Conservation (phyloP, 139 green algal genomes). For the Picochlorum sp. region DNA sequence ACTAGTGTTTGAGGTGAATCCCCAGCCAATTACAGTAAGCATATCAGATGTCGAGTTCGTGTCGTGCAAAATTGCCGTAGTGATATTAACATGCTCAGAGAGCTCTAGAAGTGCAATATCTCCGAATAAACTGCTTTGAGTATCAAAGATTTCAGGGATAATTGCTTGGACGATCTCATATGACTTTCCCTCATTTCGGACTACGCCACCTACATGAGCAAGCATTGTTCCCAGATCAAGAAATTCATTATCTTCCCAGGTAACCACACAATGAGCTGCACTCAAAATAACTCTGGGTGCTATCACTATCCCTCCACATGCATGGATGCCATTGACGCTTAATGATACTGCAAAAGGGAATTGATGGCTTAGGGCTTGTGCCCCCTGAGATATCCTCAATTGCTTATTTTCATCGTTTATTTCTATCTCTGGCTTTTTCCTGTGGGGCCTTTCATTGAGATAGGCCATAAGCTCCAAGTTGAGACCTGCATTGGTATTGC, state of each 20-base stretch:
- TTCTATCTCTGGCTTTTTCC: neutral
- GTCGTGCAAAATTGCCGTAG: neutral
- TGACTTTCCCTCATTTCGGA: neutral
- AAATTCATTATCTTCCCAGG: neutral
- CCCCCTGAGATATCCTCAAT: neutral
- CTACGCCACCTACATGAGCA: neutral
- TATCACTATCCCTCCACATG: conserved; percentile 1
- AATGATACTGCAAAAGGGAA: conserved; percentile 2
- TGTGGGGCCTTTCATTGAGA: neutral
- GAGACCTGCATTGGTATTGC: neutral
- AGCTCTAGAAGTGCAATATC: conserved; percentile 7
- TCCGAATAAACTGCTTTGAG: neutral
- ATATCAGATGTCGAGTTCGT: neutral
- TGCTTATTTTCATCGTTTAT: neutral
- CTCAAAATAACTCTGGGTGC: neutral
- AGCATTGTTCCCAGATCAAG: neutral
- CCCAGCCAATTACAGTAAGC: neutral
- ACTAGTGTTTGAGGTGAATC: neutral
- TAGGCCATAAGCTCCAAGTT: neutral
- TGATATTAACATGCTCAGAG: neutral
- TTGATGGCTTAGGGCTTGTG: neutral
- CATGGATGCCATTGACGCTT: neutral
- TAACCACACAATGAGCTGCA: conserved; percentile 5
- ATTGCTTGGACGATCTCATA: neutral
- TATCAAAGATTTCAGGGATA: neutral